These are phyloP conservation scores for Skeletonema menzelii DNA, from an alignment of 108 stramenopile genomes.

Conservation along the genomic window DNA sequence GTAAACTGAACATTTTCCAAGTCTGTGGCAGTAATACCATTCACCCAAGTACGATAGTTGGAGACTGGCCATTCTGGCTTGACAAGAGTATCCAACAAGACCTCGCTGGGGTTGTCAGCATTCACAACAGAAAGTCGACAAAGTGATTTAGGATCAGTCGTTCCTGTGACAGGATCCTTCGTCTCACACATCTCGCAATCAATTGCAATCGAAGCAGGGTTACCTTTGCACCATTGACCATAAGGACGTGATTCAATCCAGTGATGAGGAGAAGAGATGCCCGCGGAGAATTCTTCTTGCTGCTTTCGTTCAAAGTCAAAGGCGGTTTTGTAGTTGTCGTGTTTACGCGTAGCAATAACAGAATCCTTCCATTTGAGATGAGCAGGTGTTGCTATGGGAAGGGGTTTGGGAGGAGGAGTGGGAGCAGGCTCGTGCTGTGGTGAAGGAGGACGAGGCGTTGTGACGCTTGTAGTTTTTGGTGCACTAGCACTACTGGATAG, in stretches of 20 bases:
- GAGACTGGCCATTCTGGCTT: constrained; percentile 91
- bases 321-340: constrained; percentile 51
- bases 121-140: constrained; percentile 92
- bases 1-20: constrained; percentile 88
- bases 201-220: constrained; percentile 92
- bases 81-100: constrained; percentile 93
- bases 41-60: constrained; percentile 88
- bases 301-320: constrained; percentile 62
- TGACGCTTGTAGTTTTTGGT: background rate
- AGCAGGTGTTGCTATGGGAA: constrained; percentile 63
- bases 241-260: constrained; percentile 83
- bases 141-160: constrained; percentile 77
- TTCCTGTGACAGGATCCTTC: constrained; percentile 83
- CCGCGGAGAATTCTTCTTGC: constrained; percentile 37
- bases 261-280: constrained; percentile 21
- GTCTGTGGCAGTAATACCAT: constrained; percentile 85
- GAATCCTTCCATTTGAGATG: constrained; percentile 70
- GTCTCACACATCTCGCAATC: constrained; percentile 99
- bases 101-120: constrained; percentile 81
- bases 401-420: constrained; percentile 21
- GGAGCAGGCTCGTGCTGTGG: constrained; percentile 27
- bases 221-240: constrained; percentile 70
- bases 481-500: constrained; percentile 27
- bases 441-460: constrained; percentile 21
- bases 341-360: constrained; percentile 54